Conservation (phyloP, 2,329 filamentous ascomycete species). For the Tolypocladium paradoxum region DNA sequence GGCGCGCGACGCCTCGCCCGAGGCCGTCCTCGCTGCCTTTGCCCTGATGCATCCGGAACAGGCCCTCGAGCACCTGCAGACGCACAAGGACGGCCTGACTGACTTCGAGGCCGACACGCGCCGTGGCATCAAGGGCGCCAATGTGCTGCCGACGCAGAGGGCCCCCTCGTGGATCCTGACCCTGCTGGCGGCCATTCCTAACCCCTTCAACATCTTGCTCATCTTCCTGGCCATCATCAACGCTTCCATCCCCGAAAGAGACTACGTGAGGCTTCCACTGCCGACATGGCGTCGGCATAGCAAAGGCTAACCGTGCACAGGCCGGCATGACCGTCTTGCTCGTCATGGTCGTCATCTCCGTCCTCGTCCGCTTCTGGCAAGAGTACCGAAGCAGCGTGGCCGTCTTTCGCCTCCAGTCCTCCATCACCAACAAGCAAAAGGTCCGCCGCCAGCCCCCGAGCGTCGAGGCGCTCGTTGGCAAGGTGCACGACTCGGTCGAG, state of each 20-base stretch:
- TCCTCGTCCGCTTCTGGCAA: constrained; percentile 17
- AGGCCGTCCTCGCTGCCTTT: constrained; percentile 10
- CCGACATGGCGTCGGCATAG: not conserved
- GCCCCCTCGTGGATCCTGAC: constrained; percentile 16
- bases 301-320: constrained; percentile 1
- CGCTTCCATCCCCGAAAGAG: constrained; percentile 9
- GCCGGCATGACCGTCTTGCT: constrained; percentile 13
- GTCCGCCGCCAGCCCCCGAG: constrained; percentile 8
- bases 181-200: constrained; percentile 14
- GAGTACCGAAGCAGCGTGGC: constrained; percentile 15
- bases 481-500: not conserved
- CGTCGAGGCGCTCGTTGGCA: not conserved
- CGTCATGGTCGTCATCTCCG: constrained; percentile 14
- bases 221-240: constrained; percentile 14
- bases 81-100: constrained; percentile 11
- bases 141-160: constrained; percentile 13
- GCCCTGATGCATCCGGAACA: constrained; percentile 8
- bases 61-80: constrained; percentile 10
- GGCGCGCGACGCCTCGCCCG: constrained; percentile 7
- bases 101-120: constrained; percentile 10
- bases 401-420: constrained; percentile 13
- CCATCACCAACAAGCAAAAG: constrained; percentile 10
- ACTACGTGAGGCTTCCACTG: constrained; percentile 4
- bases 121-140: constrained; percentile 11
- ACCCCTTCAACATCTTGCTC: constrained; percentile 15